These are phyloP conservation scores for Boletus sp. DNA, from an alignment of 768 basidiomycete species.

Conservation along the genomic window DNA sequence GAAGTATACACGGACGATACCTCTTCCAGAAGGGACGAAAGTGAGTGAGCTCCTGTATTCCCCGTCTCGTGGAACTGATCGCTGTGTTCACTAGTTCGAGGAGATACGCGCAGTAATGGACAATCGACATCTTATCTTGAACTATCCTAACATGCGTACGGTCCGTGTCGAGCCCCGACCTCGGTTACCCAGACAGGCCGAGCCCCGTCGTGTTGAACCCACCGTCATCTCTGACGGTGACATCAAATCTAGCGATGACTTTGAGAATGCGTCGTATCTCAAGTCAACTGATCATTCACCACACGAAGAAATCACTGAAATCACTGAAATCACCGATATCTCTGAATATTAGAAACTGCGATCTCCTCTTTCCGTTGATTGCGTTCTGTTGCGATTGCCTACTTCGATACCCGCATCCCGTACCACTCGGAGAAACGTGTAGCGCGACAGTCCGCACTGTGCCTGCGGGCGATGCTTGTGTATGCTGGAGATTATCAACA, in stretches of 20 bases:
- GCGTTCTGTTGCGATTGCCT: conserved; percentile 6
- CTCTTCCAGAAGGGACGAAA: conserved; percentile 70
- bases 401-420: conserved; percentile 6
- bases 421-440: conserved; percentile 10
- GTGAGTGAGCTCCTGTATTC: conserved; percentile 35
- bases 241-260: conserved; percentile 28
- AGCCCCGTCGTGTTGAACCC: conserved; percentile 32
- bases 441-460: conserved; percentile 14
- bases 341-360: conserved; percentile 29
- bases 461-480: conserved; percentile 17
- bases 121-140: conserved; percentile 54
- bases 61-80: background rate
- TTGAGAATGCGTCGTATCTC: conserved; percentile 24
- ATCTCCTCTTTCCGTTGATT: background rate
- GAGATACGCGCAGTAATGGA: conserved; percentile 70
- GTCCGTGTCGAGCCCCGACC: conserved; percentile 34
- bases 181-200: conserved; percentile 20
- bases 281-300: conserved; percentile 24
- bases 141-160: conserved; percentile 52
- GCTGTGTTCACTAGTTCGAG: conserved; percentile 50
- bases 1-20: conserved; percentile 63
- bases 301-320: conserved; percentile 23
- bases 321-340: conserved; percentile 27
- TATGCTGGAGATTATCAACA: conserved; percentile 16
- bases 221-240: conserved; percentile 32